These are phyloP conservation scores for Penicillium fuscoglaucum DNA, from an alignment of 2,329 filamentous ascomycete genomes.

Conservation along the genomic window DNA sequence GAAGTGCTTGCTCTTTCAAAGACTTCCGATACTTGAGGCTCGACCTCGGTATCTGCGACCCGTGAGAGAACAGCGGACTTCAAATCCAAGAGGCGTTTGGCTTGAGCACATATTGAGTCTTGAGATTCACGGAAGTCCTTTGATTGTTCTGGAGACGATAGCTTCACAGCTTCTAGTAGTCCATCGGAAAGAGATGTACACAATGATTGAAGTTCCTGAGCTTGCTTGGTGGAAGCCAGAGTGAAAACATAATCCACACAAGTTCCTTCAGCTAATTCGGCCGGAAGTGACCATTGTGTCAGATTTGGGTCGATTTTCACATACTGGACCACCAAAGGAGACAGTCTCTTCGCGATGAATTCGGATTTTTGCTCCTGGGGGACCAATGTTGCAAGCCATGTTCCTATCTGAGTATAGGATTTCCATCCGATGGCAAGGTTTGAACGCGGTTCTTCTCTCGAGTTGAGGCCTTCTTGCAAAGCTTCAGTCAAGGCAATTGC, in stretches of 20 bases:
- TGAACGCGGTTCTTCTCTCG: constrained; percentile 70
- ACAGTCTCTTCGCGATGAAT: constrained; percentile 50
- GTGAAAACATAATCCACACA: constrained; percentile 42
- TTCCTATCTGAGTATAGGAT: constrained; percentile 67
- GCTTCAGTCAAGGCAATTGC: constrained; percentile 64
- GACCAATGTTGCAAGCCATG: constrained; percentile 54
- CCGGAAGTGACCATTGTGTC: constrained; percentile 53
- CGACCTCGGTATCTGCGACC: constrained; percentile 25
- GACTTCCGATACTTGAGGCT: constrained; percentile 30
- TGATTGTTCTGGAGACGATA: constrained; percentile 78
- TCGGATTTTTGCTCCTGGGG: constrained; percentile 49
- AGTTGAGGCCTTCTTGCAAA: constrained; percentile 68
- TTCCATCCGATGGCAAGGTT: constrained; percentile 72
- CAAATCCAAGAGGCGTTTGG: constrained; percentile 66
- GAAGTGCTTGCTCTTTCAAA: constrained; percentile 39
- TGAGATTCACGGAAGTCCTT: constrained; percentile 75
- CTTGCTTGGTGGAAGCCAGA: constrained; percentile 45
- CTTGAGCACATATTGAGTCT: constrained; percentile 64
- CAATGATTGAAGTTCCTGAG: constrained; percentile 54
- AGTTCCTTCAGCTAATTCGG: constrained; percentile 39
- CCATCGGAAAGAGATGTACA: constrained; percentile 64
- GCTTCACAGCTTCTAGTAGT: constrained; percentile 67
- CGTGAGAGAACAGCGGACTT: constrained; percentile 42
- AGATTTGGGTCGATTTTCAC: constrained; percentile 49
- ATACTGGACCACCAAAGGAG: constrained; percentile 57